These are phyloP conservation scores for Penicillium lividum DNA, from an alignment of 495 filamentous ascomycete species.

Conservation along the genomic window DNA sequence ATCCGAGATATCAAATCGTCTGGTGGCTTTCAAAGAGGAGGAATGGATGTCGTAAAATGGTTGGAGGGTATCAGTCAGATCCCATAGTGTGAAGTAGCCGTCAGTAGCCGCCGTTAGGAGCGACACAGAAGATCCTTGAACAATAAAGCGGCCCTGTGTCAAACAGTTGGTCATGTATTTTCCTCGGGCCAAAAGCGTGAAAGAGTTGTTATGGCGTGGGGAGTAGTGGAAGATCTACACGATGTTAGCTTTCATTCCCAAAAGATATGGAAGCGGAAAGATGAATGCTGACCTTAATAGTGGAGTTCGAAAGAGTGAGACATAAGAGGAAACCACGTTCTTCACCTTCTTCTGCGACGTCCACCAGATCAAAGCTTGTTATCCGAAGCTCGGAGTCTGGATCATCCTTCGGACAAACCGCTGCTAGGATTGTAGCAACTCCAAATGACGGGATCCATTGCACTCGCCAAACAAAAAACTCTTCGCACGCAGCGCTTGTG, in stretches of 20 bases:
- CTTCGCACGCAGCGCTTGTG: conserved; percentile 82
- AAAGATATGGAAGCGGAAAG: neutral
- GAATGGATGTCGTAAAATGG: conserved; percentile 33
- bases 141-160: conserved; percentile 63
- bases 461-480: conserved; percentile 84
- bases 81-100: conserved; percentile 59
- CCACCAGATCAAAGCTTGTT: conserved; percentile 65
- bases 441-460: conserved; percentile 52
- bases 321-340: conserved; percentile 52
- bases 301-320: conserved; percentile 79
- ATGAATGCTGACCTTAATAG: conserved; percentile 50
- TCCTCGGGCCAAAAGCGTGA: conserved; percentile 56
- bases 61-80: conserved; percentile 37
- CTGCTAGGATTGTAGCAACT: conserved; percentile 63
- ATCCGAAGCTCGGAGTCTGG: conserved; percentile 73
- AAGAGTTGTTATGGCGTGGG: conserved; percentile 35
- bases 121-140: conserved; percentile 26
- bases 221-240: conserved; percentile 60
- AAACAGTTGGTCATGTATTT: conserved; percentile 79
- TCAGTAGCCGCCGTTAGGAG: conserved; percentile 65
- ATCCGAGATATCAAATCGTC: conserved; percentile 14
- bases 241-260: conserved; percentile 1
- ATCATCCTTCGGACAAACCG: conserved; percentile 57
- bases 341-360: conserved; percentile 32
- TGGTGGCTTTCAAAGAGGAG: conserved; percentile 23